Base-by-base conservation (phyloP, 148 eudicot genomes). In the Hydrangea macrophylla region DNA sequence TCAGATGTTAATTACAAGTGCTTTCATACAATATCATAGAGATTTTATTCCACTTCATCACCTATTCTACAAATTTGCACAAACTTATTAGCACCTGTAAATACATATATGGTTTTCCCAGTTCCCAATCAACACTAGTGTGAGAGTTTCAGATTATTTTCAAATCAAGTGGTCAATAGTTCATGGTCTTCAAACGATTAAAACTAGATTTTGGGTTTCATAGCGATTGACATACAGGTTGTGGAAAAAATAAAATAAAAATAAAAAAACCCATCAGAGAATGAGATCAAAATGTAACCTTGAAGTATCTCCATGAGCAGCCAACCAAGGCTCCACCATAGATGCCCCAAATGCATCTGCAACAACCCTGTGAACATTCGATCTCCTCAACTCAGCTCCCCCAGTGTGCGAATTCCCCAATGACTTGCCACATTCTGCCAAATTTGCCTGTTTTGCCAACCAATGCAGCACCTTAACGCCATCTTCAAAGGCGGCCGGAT, bases 321-420 rank as follows among this genome's bases (percentile, higher is more conserved):
- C 96, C 85, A 92, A 81, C 98, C 98, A 92, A 32, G 98, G 98
- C 83, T 92, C 98, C 65, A 87, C 88, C 93, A 92, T 69, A 1
- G 96, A 89, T 0, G 98, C 90, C 62, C 98, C 98, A 33, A 92
- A 89, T 0, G 98, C 88, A 76, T 89, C 96, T 0, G 85, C 83
- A n/a, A 88, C 65, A 73, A 83, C 86, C 70, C 87, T 59, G 55
- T 72, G 86, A 31, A 71, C 73, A 73, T 89, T 93, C 0, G 86
- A 81, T 65, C 78, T 90, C 86, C 84, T 89, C 58, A 76, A 71
- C 33, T 87, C 92, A 2, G 81, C 75, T 30, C 83, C 85, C 7
- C 79, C 83, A 1, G 76, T 78, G 51, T 75, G 61, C 5, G 74
- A 55, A 30, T 67, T 78, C 61, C 80, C 82, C 66, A 90, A 76